Percentiles rank a stretch among this genome's conserved stretches.
These are phyloP conservation scores for Ophiostoma ulmi DNA, from an alignment of 2,329 filamentous ascomycete species.

Conservation along the genomic window DNA sequence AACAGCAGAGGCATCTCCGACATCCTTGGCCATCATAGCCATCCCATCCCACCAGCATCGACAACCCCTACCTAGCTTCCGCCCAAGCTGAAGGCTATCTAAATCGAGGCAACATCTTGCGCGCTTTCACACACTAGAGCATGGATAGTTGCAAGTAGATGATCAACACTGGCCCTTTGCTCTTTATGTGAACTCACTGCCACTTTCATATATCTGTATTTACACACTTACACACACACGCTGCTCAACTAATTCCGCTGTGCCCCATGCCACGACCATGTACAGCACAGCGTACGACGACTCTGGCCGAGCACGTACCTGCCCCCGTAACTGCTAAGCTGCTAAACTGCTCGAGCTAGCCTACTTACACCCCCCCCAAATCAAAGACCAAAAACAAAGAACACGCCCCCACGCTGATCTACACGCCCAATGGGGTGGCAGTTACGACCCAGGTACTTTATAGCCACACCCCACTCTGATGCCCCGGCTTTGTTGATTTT, in stretches of 20 bases:
- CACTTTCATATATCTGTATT: not conserved
- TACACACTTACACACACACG: no score
- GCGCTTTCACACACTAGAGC: not conserved
- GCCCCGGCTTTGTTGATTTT: conserved; percentile 6
- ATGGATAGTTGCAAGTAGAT: not conserved
- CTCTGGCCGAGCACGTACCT: not conserved
- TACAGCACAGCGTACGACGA: not conserved
- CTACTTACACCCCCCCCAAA: not conserved
- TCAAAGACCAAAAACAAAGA: not conserved
- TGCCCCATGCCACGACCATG: not conserved
- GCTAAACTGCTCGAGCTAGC: not conserved
- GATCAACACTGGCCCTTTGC: not conserved
- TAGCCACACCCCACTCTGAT: not conserved
- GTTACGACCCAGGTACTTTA: not conserved
- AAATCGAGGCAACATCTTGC: not conserved
- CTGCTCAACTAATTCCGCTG: not conserved
- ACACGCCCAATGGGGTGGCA: not conserved
- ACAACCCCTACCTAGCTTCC: not conserved
- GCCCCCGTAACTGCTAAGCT: no score
- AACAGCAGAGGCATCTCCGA: not conserved
- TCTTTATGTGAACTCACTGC: not conserved
- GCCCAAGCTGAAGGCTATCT: not conserved
- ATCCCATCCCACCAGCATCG: not conserved
- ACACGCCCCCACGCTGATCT: not conserved
- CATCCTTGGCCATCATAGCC: not conserved